Base-by-base conservation (phyloP, 2,329 filamentous ascomycete genomes). In the Aspergillus persii region DNA sequence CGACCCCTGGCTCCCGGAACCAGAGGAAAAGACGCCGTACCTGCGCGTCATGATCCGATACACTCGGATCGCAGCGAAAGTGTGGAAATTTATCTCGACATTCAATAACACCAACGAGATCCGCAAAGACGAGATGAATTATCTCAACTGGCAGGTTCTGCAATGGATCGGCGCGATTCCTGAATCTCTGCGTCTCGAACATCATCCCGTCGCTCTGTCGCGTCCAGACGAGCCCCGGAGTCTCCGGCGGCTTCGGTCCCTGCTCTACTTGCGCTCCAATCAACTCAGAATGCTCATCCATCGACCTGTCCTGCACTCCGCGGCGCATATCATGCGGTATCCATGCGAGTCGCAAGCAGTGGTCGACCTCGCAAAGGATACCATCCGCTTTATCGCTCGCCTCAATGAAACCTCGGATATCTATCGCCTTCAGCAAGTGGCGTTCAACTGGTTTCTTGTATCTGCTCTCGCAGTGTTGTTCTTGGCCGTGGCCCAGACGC, bases 261-360 rank as follows among this genome's bases (percentile, higher is more conserved):
- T 95, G 73, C 90, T 95, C 9, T 94, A 95, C 70, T 80, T 96
- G 4, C 86, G 93, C n/a, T 84, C 90, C 1, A 96, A 96, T 68
- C 91, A 96, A 78, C 90, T 96, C 76, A 89, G 92, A 5, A 94
- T 93, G 65, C 87, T 92, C 73, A 89, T 97, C 49, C 91, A 96
- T 74, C 91, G 92, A 0, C 92, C 92, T 0, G 87, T 96, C 2
- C 78, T 97, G 8, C 91, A 96, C 72, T 93, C 71, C 0, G 68
- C 70, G 0, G 89, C 86, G 8, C 92, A 88, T 68, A 96, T 96
- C 67, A 85, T 89, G 77, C 84, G 88, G 54, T 89, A 96, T 69
- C 83, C 87, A 41, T 75, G 79, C 5, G 87, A 91, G 61, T 92
- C 92, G 0, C 86, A 90, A 67, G 89, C 84, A 0, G 85, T 84